Evolutionary conservation across 768 basidiomycete genomes (phyloP).

Genomic region (Vishniacozyma victoriae): DNA sequence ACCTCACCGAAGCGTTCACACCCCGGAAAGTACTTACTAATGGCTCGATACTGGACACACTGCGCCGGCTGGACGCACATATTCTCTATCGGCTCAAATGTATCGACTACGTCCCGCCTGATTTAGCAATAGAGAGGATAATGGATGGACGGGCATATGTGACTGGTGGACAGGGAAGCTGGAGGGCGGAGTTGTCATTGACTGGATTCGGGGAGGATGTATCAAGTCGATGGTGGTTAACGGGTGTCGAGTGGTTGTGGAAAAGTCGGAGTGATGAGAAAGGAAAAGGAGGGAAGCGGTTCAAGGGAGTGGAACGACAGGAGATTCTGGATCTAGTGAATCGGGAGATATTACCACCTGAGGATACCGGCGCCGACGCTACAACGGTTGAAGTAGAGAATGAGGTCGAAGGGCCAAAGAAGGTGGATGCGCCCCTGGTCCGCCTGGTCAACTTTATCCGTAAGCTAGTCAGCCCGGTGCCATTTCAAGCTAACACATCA

Average conservation of each 20-base stretch:
- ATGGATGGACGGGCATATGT: slow-evolving; percentile 54
- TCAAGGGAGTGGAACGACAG: slow-evolving; percentile 29
- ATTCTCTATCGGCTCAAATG: slow-evolving; percentile 74
- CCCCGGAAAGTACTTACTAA: slow-evolving; percentile 65
- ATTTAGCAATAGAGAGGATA: slow-evolving; percentile 51
- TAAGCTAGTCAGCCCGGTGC: slow-evolving; percentile 49
- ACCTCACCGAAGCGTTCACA: slow-evolving; percentile 71
- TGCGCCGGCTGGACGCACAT: slow-evolving; percentile 67
- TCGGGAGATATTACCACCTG: slow-evolving; percentile 13
- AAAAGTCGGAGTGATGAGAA: slow-evolving; percentile 55
- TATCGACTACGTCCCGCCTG: slow-evolving; percentile 71
- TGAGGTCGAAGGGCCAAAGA: slow-evolving; percentile 49
- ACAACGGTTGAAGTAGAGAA: not conserved
- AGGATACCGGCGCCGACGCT: not conserved
- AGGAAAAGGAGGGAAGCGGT: slow-evolving; percentile 45
- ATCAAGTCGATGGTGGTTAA: slow-evolving; percentile 68
- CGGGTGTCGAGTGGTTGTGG: slow-evolving; percentile 68
- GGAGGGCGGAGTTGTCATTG: slow-evolving; percentile 26
- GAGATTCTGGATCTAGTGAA: slow-evolving; percentile 36
- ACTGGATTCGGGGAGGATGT: slow-evolving; percentile 25
- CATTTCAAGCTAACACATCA: not conserved
- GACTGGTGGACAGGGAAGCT: slow-evolving; percentile 47
- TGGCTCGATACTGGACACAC: slow-evolving; percentile 58
- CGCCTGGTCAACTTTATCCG: slow-evolving; percentile 84
- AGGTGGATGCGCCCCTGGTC: slow-evolving; percentile 72